phyloP scores from a whole-genome alignment of 805 yeast genomes.

The Starmerella bacillaris region DNA sequence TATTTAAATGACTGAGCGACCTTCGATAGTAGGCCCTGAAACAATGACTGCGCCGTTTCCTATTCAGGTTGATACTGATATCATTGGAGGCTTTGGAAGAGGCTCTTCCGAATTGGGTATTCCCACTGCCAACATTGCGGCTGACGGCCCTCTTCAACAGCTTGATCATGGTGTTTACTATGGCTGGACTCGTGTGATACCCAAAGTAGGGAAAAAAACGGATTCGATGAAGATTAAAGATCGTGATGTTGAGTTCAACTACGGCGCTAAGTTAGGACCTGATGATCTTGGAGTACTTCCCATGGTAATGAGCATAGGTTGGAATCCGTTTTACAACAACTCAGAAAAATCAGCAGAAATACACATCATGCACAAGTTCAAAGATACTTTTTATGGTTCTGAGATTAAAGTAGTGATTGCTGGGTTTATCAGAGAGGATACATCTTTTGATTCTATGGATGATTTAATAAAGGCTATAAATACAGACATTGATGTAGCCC shows the following conservation, averaged over 20 bases:
- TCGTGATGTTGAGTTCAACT: constrained; percentile 35
- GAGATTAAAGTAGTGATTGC: constrained; percentile 45
- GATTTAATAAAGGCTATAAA: constrained; percentile 73
- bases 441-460: constrained; percentile 66
- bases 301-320: constrained; percentile 89
- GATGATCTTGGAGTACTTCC: constrained; percentile 38
- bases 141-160: constrained; percentile 26
- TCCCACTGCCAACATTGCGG: constrained; percentile 81
- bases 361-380: constrained; percentile 64
- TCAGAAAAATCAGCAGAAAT: constrained; percentile 63
- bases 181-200: constrained; percentile 43
- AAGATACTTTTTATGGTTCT: constrained; percentile 65
- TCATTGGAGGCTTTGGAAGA: constrained; percentile 79
- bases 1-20: constrained; percentile 17
- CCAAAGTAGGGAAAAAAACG: constrained; percentile 7
- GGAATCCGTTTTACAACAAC: constrained; percentile 83
- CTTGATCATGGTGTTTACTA: constrained; percentile 69
- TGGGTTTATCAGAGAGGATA: constrained; percentile 84
- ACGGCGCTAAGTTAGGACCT: constrained; percentile 34
- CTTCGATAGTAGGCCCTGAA: constrained; percentile 22
- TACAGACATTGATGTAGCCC: constrained; percentile 56
- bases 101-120: constrained; percentile 87
- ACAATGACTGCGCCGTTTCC: constrained; percentile 24
- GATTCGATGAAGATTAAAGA: constrained; percentile 20
- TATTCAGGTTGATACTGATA: constrained; percentile 21